A percentile compares a stretch with the other conserved stretches of the same genome.
These are phyloP conservation scores for Acanthamoeba culbertsoni DNA, from an alignment of 208 protist species.

Conservation along the genomic window DNA sequence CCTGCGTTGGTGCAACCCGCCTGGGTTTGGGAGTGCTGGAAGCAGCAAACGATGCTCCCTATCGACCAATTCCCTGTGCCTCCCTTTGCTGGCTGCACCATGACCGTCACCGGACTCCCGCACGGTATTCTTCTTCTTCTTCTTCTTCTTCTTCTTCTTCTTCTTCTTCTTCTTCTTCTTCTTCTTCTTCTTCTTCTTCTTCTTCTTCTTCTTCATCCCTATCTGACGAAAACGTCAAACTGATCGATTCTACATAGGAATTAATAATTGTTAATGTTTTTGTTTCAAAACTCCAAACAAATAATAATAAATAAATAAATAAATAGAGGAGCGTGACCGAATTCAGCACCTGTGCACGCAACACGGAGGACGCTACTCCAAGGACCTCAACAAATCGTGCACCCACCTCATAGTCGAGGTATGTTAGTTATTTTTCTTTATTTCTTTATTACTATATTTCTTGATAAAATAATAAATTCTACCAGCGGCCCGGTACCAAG, in stretches of 20 bases:
- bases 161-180: not conserved
- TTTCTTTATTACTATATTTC: not conserved
- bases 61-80: not conserved
- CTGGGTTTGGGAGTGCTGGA: not conserved
- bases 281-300: too few species aligned
- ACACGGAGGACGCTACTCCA: not conserved
- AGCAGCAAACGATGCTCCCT: not conserved
- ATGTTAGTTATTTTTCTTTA: not conserved
- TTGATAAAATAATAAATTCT: not conserved
- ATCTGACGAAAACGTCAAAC: not conserved
- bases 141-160: not conserved
- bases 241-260: not conserved
- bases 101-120: constrained; percentile 4
- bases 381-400: constrained; percentile 23
- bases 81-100: not conserved
- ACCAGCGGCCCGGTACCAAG: not conserved
- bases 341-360: not conserved
- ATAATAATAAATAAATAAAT: too few species aligned
- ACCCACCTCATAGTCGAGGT: constrained; percentile 39
- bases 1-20: not conserved
- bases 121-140: not conserved
- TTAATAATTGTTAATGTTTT: not conserved
- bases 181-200: not conserved
- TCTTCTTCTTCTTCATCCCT: not conserved
- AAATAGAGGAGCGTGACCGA: not conserved